Conservation (phyloP, 2,329 filamentous ascomycete species). For the Aspergillus pseudoglaucus region DNA sequence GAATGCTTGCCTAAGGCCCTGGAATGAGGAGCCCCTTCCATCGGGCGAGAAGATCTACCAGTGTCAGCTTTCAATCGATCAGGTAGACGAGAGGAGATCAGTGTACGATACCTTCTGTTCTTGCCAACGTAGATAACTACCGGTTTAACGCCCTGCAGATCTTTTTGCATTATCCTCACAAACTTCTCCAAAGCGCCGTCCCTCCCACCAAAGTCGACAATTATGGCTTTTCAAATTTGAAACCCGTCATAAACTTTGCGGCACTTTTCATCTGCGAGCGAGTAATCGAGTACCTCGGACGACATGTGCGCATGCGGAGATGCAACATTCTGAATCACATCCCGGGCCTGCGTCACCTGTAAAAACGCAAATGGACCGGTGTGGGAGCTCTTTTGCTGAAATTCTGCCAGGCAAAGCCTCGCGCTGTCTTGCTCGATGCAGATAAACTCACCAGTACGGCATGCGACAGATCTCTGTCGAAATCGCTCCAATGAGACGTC, state of each 20-base stretch:
- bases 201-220: conserved; percentile 13
- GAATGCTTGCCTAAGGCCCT: conserved; percentile 2
- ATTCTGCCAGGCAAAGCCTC: conserved; percentile 21
- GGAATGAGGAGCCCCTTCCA: neutral
- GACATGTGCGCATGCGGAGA: conserved; percentile 2
- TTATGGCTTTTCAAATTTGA: conserved; percentile 8
- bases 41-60: conserved; percentile 1
- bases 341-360: conserved; percentile 20
- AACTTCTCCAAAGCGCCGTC: conserved; percentile 3
- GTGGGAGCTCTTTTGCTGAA: conserved; percentile 7
- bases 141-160: conserved; percentile 1
- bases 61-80: neutral
- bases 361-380: conserved; percentile 18
- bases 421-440: conserved; percentile 26
- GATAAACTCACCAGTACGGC: conserved; percentile 28
- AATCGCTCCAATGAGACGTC: conserved; percentile 17
- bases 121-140: conserved; percentile 9
- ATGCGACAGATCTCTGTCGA: conserved; percentile 27
- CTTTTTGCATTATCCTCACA: conserved; percentile 1
- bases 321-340: conserved; percentile 4
- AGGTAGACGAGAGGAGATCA: neutral
- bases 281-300: conserved; percentile 7
- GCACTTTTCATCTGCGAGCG: neutral
- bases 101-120: conserved; percentile 10
- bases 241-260: conserved; percentile 6